Evolutionary conservation across 306 rosid species (phyloP), one percentile per base, ranked within the genome.

Genomic region (Cicer bijugum): DNA sequence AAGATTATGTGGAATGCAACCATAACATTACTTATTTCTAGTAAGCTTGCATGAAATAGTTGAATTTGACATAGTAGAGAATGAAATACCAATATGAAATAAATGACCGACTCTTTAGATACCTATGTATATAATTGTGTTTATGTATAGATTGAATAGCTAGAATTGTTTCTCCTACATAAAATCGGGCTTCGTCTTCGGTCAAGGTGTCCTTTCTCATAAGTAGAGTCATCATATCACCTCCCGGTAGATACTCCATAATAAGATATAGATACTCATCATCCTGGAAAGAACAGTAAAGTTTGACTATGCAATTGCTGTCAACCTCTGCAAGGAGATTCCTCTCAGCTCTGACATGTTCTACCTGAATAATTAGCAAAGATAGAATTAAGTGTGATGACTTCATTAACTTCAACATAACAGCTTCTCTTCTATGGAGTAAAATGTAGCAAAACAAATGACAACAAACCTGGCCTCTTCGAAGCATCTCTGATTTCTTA

Each of bases 221-320:
- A 14, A 94, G 96, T 60, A 94, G 70, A 76, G 97, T 94, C 99
- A 94, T 94, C 99, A 94, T 84, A 86, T 94, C 99, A 73, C 99
- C 97, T 74, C 99, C 97, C n/a, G 97, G 99, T 71, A 94, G 85
- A 69, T 94, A 94, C 71, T 94, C 99, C 99, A 94, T 94, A 37
- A 94, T 90, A 72, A 94, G 99, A 81, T 94, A 94, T 28, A 94
- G 84, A 86, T 74, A 85, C 37, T 88, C 97, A 7, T 87, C 95
- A 82, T 94, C 99, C 78, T 94, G 99, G 77, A 94, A 94, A 55
- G 97, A 91, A 82, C 92, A 94, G 80, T 94, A 94, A 50, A 94
- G 96, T 81, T 89, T 94, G 72, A 94, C 99, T 33, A 94, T 94
- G 83, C 97, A 94, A 78, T 89, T 94, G 75, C 93, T 91, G 78